A percentile compares a stretch with the other conserved stretches of the same genome.
Conservation (phyloP, 2,329 filamentous ascomycete species). For the Colletotrichum horii region DNA sequence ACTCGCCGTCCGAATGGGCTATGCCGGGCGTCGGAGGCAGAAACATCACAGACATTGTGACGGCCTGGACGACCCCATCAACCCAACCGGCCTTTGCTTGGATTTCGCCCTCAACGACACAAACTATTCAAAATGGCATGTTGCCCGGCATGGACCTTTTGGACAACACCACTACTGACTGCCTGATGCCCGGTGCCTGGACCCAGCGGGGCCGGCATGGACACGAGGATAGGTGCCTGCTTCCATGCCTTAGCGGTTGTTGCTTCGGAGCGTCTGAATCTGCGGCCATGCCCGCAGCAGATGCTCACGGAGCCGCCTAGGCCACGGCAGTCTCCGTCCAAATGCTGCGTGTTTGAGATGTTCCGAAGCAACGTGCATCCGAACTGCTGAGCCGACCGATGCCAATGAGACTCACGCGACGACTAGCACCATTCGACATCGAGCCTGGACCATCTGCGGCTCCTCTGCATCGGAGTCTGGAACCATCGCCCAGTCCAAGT, state of each 20-base stretch:
- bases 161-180: not conserved
- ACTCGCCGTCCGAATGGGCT: not conserved
- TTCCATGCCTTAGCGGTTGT: not conserved
- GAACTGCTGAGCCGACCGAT: not conserved
- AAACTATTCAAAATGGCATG: not conserved
- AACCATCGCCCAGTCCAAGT: not conserved
- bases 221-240: not conserved
- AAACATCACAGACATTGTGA: not conserved
- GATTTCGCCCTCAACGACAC: not conserved
- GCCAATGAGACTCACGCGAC: not conserved
- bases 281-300: not conserved
- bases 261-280: not conserved
- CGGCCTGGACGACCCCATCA: not conserved
- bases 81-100: not conserved
- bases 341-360: not conserved
- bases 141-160: not conserved
- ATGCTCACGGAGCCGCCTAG: not conserved
- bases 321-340: not conserved
- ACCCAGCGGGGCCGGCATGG: not conserved
- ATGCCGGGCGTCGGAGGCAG: not conserved
- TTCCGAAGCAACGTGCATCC: not conserved
- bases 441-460: not conserved
- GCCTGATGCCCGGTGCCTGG: not conserved
- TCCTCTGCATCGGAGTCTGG: not conserved
- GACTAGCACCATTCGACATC: not conserved